Conservation (phyloP, 331 rosid species). For the Spiraea crenata region DNA sequence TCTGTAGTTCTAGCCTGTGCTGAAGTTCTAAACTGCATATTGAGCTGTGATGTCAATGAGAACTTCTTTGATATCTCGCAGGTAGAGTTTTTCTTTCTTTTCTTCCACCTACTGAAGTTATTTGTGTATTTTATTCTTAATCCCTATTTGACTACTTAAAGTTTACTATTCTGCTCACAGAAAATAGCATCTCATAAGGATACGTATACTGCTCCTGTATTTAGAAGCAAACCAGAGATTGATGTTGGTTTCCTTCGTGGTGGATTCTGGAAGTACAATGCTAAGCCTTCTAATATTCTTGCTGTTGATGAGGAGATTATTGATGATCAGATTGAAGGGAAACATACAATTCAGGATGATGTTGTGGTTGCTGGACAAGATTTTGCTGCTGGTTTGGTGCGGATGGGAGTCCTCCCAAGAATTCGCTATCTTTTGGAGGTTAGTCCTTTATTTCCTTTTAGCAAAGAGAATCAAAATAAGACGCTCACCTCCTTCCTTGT, state of each 20-base stretch:
- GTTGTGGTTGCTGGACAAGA: slow-evolving; percentile 91
- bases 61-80: slow-evolving; percentile 63
- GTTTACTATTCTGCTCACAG: slow-evolving; percentile 42
- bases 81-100: slow-evolving; percentile 38
- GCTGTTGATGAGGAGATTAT: slow-evolving; percentile 49
- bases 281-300: slow-evolving; percentile 74
- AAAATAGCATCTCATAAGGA: slow-evolving; percentile 52
- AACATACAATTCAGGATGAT: slow-evolving; percentile 90
- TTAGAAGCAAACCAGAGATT: slow-evolving; percentile 79
- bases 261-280: slow-evolving; percentile 93
- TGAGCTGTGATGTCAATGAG: slow-evolving; percentile 79
- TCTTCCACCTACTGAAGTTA: not conserved
- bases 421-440: slow-evolving; percentile 91
- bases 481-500: too few species aligned
- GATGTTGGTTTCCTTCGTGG: slow-evolving; percentile 83
- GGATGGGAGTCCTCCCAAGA: slow-evolving; percentile 86
- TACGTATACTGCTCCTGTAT: slow-evolving; percentile 81
- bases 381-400: slow-evolving; percentile 82
- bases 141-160: slow-evolving; percentile 8
- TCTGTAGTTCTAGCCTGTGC: slow-evolving; percentile 79
- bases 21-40: slow-evolving; percentile 63
- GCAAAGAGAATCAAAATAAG: too few species aligned
- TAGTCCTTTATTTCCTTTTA: slow-evolving; percentile 17
- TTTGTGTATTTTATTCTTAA: not conserved
- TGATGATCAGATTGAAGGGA: slow-evolving; percentile 60